A percentile compares a stretch with the other conserved stretches of the same genome.
These are phyloP conservation scores for Cyanidioschyzon merolae DNA, from an alignment of 23 red algal genomes.

Conservation along the genomic window DNA sequence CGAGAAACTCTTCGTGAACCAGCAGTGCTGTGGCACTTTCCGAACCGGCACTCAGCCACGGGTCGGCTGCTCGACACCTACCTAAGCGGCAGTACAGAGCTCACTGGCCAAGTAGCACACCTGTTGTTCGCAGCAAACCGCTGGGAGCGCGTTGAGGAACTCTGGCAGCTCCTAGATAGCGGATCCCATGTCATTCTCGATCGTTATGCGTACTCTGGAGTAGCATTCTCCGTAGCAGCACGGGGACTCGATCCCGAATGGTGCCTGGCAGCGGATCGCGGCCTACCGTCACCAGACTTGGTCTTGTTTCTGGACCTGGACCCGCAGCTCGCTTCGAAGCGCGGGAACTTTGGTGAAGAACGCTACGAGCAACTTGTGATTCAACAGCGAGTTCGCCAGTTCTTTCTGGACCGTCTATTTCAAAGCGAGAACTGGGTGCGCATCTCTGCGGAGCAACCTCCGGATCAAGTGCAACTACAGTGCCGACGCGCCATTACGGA, in stretches of 20 bases:
- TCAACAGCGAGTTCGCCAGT: conserved; percentile 32
- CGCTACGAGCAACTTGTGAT: conserved; percentile 54
- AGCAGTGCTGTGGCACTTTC: conserved; percentile 47
- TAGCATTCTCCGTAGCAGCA: conserved; percentile 60
- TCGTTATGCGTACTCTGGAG: conserved; percentile 82
- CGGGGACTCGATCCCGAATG: conserved; percentile 40
- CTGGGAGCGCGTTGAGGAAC: conserved; percentile 51
- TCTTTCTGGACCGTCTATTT: conserved; percentile 23
- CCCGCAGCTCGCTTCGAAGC: conserved; percentile 10
- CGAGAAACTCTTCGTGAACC: background rate
- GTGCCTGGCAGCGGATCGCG: conserved; percentile 48
- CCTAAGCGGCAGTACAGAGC: conserved; percentile 18
- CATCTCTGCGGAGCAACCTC: background rate
- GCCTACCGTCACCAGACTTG: conserved; percentile 60
- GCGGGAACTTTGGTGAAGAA: conserved; percentile 51
- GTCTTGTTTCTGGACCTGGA: conserved; percentile 48
- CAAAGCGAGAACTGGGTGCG: background rate
- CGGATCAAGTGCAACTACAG: background rate
- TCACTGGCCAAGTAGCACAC: conserved; percentile 45
- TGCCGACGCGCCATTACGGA: background rate
- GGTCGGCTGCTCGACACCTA: conserved; percentile 44
- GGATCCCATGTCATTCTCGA: conserved; percentile 61
- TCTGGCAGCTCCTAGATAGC: conserved; percentile 14
- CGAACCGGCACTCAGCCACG: conserved; percentile 54
- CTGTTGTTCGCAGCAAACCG: conserved; percentile 87